Evolutionary conservation across 805 yeast genomes (phyloP).

Genomic region (Yamadazyma laniorum): DNA sequence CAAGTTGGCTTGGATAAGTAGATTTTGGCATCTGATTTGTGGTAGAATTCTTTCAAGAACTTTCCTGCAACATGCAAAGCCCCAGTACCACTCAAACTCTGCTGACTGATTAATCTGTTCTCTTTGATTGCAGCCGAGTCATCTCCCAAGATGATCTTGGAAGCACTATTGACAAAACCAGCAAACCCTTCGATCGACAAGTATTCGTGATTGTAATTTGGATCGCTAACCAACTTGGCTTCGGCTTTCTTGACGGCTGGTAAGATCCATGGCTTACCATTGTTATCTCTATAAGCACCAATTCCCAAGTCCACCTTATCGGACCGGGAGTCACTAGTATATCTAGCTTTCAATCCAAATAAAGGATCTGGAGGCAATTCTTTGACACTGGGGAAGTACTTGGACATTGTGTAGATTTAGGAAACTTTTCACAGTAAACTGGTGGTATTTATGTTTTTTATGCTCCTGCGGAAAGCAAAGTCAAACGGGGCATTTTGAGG

Average conservation of each 20-base stretch:
- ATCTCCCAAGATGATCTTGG: slow-evolving; percentile 68
- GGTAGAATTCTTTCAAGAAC: slow-evolving; percentile 55
- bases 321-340: slow-evolving; percentile 52
- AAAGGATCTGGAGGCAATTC: slow-evolving; percentile 84
- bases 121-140: slow-evolving; percentile 53
- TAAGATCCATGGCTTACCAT: slow-evolving; percentile 69
- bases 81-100: slow-evolving; percentile 84
- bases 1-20: slow-evolving; percentile 92
- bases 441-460: slow-evolving; percentile 4
- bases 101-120: slow-evolving; percentile 58
- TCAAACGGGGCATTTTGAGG: slow-evolving; percentile 8
- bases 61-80: slow-evolving; percentile 87
- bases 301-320: slow-evolving; percentile 83
- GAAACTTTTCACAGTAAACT: not conserved
- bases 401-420: slow-evolving; percentile 24
- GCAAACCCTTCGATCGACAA: slow-evolving; percentile 77
- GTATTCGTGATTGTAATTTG: slow-evolving; percentile 80
- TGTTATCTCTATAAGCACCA: slow-evolving; percentile 73
- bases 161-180: slow-evolving; percentile 66
- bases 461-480: slow-evolving; percentile 5
- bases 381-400: slow-evolving; percentile 48
- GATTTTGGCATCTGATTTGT: slow-evolving; percentile 40
- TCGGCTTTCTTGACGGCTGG: slow-evolving; percentile 74
- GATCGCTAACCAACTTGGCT: slow-evolving; percentile 53
- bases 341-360: slow-evolving; percentile 75